Percentiles rank a stretch among this genome's conserved stretches.
phyloP scores from a whole-genome alignment of 164 flowering plant species.

The Aristolochia fimbriata region DNA sequence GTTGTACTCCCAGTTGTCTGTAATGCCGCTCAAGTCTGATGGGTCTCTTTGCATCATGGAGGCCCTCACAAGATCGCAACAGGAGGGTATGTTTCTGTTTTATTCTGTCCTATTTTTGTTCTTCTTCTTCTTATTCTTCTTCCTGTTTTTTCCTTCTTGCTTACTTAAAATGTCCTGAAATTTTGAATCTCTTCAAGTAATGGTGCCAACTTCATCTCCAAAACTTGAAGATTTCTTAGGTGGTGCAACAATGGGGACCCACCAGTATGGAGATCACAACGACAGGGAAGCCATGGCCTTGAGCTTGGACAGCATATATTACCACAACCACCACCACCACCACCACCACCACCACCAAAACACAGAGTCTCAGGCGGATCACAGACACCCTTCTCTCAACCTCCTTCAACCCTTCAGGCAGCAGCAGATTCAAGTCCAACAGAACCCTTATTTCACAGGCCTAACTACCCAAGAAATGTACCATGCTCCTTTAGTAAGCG shows the following conservation, averaged over 20 bases:
- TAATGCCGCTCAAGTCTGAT: constrained; percentile 85
- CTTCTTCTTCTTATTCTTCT: neutral
- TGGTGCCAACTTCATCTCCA: constrained; percentile 50
- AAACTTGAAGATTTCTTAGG: constrained; percentile 89
- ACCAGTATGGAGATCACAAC: constrained; percentile 29
- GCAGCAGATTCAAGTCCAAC: constrained; percentile 27
- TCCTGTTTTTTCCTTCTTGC: neutral
- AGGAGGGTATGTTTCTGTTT: constrained; percentile 30
- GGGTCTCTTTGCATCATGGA: constrained; percentile 89
- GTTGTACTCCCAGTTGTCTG: constrained; percentile 36
- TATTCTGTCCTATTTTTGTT: neutral
- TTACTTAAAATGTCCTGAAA: neutral
- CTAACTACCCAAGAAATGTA: constrained; percentile 27
- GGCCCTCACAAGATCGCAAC: constrained; percentile 52
- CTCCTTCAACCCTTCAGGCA: constrained; percentile 26
- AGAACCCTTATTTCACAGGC: constrained; percentile 27
- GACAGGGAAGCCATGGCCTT: constrained; percentile 53
- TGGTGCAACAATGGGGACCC: constrained; percentile 45
- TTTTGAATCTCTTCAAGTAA: constrained; percentile 21
- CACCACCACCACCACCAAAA: too few species aligned
- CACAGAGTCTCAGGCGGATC: constrained; percentile 17
- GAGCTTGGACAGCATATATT: constrained; percentile 68
- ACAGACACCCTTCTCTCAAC: constrained; percentile 26
- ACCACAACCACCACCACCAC: too few species aligned
- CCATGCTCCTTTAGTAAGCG: constrained; percentile 22